Conservation (phyloP, 2,329 filamentous ascomycete genomes). For the Curvularia eragrostidis region DNA sequence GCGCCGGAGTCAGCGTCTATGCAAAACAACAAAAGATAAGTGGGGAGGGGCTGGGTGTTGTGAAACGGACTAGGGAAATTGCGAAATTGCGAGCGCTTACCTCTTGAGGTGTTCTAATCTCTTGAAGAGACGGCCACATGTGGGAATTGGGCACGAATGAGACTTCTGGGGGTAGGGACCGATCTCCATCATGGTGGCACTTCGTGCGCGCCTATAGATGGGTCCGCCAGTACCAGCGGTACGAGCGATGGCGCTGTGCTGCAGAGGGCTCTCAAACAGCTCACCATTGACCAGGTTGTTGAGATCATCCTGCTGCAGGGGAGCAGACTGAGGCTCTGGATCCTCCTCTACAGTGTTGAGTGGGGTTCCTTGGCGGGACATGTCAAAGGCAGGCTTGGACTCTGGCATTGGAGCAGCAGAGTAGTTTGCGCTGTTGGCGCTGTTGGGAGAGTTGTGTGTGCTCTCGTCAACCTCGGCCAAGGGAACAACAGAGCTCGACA, state of each 20-base stretch:
- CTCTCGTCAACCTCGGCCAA: conserved; percentile 80
- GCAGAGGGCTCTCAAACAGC: conserved; percentile 54
- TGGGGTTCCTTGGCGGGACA: conserved; percentile 91
- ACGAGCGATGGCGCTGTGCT: conserved; percentile 65
- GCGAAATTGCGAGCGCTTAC: conserved; percentile 66
- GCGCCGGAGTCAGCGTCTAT: conserved; percentile 59
- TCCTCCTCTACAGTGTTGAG: conserved; percentile 83
- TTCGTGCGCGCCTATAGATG: conserved; percentile 86
- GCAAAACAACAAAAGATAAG: conserved; percentile 44
- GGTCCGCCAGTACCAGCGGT: conserved; percentile 69
- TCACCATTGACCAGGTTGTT: conserved; percentile 52
- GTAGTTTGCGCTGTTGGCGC: conserved; percentile 64
- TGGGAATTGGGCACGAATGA: conserved; percentile 98
- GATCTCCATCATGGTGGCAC: conserved; percentile 94
- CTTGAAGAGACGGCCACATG: conserved; percentile 97
- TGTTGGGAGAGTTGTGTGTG: conserved; percentile 78
- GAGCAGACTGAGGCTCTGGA: conserved; percentile 73
- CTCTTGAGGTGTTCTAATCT: conserved; percentile 98
- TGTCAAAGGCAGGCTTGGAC: conserved; percentile 74
- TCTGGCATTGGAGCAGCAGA: conserved; percentile 70
- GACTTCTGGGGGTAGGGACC: conserved; percentile 97
- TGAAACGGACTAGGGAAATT: conserved; percentile 20
- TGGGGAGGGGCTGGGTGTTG: conserved; percentile 13
- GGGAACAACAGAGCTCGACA: conserved; percentile 85
- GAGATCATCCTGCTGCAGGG: conserved; percentile 74